Percentiles rank a stretch among this genome's conserved stretches.
phyloP scores from a whole-genome alignment of 2,329 filamentous ascomycete species.

The Claviceps pusilla region DNA sequence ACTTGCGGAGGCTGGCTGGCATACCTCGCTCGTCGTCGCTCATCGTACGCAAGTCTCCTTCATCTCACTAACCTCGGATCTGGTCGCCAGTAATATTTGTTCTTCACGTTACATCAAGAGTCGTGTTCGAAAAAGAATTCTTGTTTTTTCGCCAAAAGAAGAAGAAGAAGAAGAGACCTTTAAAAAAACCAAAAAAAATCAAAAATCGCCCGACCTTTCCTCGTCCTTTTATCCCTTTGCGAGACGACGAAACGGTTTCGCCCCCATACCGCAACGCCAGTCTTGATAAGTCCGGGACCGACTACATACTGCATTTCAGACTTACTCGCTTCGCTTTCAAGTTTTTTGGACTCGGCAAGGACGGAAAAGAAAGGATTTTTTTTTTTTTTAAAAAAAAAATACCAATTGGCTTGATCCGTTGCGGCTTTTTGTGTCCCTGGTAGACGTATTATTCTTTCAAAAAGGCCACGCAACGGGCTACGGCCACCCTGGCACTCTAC shows the following conservation, averaged over 20 bases:
- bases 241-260: not conserved
- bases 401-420: not conserved
- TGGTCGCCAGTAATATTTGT: not conserved
- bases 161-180: too few relatives aligned
- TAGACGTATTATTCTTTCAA: not conserved
- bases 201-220: not conserved
- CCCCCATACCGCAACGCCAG: not conserved
- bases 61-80: not conserved
- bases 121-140: not conserved
- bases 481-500: slow-evolving; percentile 21
- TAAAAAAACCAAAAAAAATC: too few relatives aligned
- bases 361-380: not conserved
- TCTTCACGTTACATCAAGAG: not conserved
- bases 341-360: not conserved
- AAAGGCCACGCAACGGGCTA: not conserved
- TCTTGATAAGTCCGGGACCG: not conserved
- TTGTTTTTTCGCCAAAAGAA: too few relatives aligned
- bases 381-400: too few relatives aligned
- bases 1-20: not conserved
- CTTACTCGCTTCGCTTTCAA: not conserved
- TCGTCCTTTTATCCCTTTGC: not conserved
- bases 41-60: not conserved
- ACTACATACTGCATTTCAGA: not conserved
- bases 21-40: not conserved
- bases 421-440: not conserved